These are phyloP conservation scores for Venturia effusa DNA, from an alignment of 2,329 filamentous ascomycete genomes.

Conservation along the genomic window DNA sequence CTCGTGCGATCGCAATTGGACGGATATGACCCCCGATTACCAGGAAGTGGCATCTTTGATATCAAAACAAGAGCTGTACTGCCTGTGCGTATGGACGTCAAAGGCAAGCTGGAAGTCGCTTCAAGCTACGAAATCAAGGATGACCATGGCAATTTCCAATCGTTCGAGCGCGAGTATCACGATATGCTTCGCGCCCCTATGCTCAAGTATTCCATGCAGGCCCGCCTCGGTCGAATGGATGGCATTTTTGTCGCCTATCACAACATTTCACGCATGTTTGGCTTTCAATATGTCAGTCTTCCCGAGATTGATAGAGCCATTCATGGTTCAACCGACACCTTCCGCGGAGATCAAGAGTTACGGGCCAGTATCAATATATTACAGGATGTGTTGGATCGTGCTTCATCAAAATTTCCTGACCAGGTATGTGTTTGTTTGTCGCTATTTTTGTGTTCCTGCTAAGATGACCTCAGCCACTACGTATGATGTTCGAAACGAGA, in stretches of 20 bases:
- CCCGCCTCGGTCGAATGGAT: conserved; percentile 95
- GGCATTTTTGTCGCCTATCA: conserved; percentile 96
- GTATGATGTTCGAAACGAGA: conserved; percentile 73
- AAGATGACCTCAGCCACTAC: conserved; percentile 44
- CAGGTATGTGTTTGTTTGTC: conserved; percentile 28
- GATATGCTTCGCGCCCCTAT: conserved; percentile 95
- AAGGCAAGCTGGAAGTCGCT: neutral
- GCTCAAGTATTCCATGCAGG: conserved; percentile 93
- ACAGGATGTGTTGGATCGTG: conserved; percentile 68
- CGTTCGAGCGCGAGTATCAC: conserved; percentile 89
- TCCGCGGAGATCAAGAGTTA: conserved; percentile 80
- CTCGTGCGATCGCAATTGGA: conserved; percentile 93
- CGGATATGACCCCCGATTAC: conserved; percentile 73
- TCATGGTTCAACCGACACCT: conserved; percentile 58
- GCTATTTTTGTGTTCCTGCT: neutral
- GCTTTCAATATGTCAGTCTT: conserved; percentile 87
- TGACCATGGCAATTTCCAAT: conserved; percentile 71
- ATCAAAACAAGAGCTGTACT: conserved; percentile 90
- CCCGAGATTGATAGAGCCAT: conserved; percentile 80
- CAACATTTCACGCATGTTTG: conserved; percentile 90
- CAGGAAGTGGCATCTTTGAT: conserved; percentile 90
- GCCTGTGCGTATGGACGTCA: conserved; percentile 72
- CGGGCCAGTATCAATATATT: conserved; percentile 67
- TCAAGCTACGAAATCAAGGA: conserved; percentile 68
- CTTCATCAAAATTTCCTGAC: conserved; percentile 63